phyloP scores from a whole-genome alignment of 2,329 filamentous ascomycete species.

The Arthrobotrys sinensis region DNA sequence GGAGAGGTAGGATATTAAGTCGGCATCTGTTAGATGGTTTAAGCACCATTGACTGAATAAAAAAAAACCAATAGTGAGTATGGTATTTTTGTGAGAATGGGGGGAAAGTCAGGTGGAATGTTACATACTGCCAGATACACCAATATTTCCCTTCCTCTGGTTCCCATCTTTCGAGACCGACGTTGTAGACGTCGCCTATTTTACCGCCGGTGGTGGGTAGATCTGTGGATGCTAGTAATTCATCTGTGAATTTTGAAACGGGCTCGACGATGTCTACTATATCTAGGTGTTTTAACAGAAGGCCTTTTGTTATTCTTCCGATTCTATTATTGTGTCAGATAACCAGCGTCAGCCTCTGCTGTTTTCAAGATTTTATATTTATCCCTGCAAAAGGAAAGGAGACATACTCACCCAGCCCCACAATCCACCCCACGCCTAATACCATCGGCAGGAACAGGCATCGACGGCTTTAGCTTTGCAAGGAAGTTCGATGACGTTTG shows the following conservation, averaged over 20 bases:
- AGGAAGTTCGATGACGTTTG: constrained; percentile 80
- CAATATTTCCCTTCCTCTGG: constrained; percentile 75
- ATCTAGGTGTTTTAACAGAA: constrained; percentile 76
- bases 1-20: constrained; percentile 78
- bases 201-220: constrained; percentile 67
- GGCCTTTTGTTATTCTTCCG: constrained; percentile 83
- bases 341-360: too few species aligned
- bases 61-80: background rate
- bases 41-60: constrained; percentile 82
- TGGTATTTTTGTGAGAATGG: background rate
- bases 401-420: constrained; percentile 67
- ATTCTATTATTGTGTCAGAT: constrained; percentile 77
- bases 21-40: constrained; percentile 82
- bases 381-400: too few species aligned
- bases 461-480: constrained; percentile 72
- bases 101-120: background rate
- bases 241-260: constrained; percentile 82
- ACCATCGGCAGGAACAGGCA: constrained; percentile 61
- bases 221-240: constrained; percentile 66
- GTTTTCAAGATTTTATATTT: too few species aligned
- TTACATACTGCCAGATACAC: constrained; percentile 72
- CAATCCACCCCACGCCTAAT: constrained; percentile 66
- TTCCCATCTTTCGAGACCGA: constrained; percentile 82
- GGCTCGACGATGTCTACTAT: constrained; percentile 88
- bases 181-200: constrained; percentile 77